Evolutionary conservation across 257 asterid genomes (phyloP).

Genomic region (Penstemon barbatus): DNA sequence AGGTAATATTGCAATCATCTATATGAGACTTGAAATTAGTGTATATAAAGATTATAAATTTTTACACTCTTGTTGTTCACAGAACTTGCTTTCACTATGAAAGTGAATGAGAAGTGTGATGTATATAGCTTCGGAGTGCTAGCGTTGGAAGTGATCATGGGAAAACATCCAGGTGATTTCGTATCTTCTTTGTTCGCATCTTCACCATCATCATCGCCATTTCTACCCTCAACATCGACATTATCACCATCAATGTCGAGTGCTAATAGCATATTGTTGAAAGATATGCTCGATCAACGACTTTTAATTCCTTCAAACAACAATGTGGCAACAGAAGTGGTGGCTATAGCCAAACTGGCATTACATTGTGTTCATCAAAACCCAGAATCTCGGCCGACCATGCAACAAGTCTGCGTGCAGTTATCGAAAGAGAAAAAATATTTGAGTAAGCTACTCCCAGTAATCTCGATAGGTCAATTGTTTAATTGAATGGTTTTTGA

Average conservation of each 20-base stretch:
- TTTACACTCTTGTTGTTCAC: neutral
- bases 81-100: conserved; percentile 42
- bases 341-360: conserved; percentile 23
- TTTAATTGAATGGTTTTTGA: too few relatives aligned
- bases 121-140: conserved; percentile 40
- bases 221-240: conserved; percentile 12
- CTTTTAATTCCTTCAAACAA: conserved; percentile 24
- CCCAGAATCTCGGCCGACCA: conserved; percentile 37
- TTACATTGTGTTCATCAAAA: conserved; percentile 25
- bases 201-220: neutral
- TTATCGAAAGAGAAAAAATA: conserved; percentile 23
- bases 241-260: neutral
- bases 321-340: conserved; percentile 28
- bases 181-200: neutral
- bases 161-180: conserved; percentile 43
- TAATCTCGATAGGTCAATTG: conserved; percentile 21
- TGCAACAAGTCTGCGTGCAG: conserved; percentile 28
- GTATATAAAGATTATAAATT: too few relatives aligned
- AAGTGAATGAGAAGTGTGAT: conserved; percentile 37
- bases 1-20: conserved; percentile 16
- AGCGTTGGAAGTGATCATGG: conserved; percentile 38
- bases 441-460: conserved; percentile 5
- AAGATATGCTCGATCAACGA: conserved; percentile 33
- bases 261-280: neutral
- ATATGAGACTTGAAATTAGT: too few relatives aligned